These are phyloP conservation scores for Phtheirospermum japonicum DNA, from an alignment of 257 asterid species.

Conservation along the genomic window DNA sequence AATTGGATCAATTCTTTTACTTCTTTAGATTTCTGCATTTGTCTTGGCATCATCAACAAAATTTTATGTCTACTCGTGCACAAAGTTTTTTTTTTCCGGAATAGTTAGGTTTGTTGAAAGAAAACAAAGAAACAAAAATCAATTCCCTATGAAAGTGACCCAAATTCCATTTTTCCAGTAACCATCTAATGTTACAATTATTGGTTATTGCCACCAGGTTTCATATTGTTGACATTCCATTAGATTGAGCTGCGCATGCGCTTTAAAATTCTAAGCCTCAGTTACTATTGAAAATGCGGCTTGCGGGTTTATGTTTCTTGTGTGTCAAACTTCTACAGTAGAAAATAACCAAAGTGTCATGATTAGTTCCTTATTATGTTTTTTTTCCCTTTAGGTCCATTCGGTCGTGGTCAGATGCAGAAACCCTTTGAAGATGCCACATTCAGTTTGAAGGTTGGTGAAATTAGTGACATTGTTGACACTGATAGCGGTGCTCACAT, in stretches of 20 bases:
- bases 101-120: not conserved
- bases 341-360: not conserved
- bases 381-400: constrained; percentile 43
- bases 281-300: not conserved
- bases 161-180: not conserved
- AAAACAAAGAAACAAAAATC: not conserved
- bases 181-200: not conserved
- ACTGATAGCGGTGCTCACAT: constrained; percentile 90
- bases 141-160: not conserved
- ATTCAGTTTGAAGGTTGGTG: constrained; percentile 61
- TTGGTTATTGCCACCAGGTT: not conserved
- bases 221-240: not conserved
- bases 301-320: constrained; percentile 15
- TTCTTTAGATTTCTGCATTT: no score
- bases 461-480: constrained; percentile 78
- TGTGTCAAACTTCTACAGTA: not conserved
- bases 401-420: constrained; percentile 91
- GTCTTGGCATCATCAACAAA: no score
- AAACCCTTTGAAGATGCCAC: constrained; percentile 84
- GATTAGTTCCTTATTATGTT: not conserved
- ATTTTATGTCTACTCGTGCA: no score
- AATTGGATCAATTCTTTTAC: not conserved
- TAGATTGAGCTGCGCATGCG: no score
- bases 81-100: not conserved
- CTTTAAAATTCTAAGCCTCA: not conserved